phyloP scores from a whole-genome alignment of 768 basidiomycete species.

The Pleurotus platypus region DNA sequence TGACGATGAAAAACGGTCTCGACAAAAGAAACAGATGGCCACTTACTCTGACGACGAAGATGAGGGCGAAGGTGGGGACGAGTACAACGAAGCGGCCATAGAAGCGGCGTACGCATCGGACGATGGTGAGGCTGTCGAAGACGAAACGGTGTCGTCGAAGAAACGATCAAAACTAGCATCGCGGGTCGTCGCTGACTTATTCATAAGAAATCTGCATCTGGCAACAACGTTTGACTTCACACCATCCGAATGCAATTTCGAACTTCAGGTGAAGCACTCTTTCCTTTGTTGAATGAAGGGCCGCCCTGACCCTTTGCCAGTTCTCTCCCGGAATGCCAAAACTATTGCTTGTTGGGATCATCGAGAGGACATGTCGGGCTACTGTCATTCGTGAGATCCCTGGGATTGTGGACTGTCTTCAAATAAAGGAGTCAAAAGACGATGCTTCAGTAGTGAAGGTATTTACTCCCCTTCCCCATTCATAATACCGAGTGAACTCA shows the following conservation, averaged over 20 bases:
- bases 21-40: slow-evolving; percentile 68
- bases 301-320: slow-evolving; percentile 34
- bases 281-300: not conserved
- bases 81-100: slow-evolving; percentile 52
- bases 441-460: slow-evolving; percentile 50
- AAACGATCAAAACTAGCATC: slow-evolving; percentile 30
- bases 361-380: slow-evolving; percentile 82
- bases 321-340: slow-evolving; percentile 89
- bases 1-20: slow-evolving; percentile 70
- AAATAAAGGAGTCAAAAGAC: slow-evolving; percentile 55
- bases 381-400: slow-evolving; percentile 89
- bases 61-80: slow-evolving; percentile 46
- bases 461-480: slow-evolving; percentile 7
- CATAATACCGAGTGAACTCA: not conserved
- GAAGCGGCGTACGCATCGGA: slow-evolving; percentile 62
- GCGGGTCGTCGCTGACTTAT: slow-evolving; percentile 43
- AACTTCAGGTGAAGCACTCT: slow-evolving; percentile 66
- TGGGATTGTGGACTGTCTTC: slow-evolving; percentile 86
- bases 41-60: slow-evolving; percentile 75
- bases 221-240: slow-evolving; percentile 76
- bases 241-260: slow-evolving; percentile 65
- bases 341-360: slow-evolving; percentile 87
- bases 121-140: slow-evolving; percentile 27
- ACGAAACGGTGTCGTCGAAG: slow-evolving; percentile 22
- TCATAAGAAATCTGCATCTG: slow-evolving; percentile 56